phyloP scores from a whole-genome alignment of 2,329 filamentous ascomycete genomes.

The Clarireedia homoeocarpa region DNA sequence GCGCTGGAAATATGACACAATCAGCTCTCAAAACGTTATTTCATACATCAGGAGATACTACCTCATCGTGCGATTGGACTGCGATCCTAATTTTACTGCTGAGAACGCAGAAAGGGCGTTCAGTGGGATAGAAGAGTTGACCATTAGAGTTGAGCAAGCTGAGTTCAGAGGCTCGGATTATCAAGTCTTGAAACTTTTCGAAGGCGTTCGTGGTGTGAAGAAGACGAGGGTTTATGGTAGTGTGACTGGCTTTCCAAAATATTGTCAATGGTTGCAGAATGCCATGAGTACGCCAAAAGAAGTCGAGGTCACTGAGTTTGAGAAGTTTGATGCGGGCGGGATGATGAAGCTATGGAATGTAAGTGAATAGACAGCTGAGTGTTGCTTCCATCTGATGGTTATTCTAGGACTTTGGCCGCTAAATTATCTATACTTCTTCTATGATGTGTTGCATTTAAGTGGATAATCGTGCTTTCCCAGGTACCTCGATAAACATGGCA shows the following conservation, averaged over 20 bases:
- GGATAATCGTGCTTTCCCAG: no score
- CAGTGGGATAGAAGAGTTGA: constrained; percentile 37
- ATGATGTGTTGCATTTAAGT: no score
- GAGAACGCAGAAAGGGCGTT: constrained; percentile 36
- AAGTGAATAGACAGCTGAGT: not conserved
- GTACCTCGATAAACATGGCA: no score
- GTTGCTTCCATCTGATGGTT: not conserved
- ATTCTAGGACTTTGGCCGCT: not conserved
- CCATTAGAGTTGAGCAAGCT: constrained; percentile 42
- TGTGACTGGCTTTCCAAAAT: constrained; percentile 21
- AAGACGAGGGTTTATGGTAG: constrained; percentile 33
- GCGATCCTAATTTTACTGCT: constrained; percentile 37
- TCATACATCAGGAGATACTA: constrained; percentile 36
- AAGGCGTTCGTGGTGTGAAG: constrained; percentile 37
- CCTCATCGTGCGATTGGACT: constrained; percentile 40
- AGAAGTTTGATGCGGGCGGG: not conserved
- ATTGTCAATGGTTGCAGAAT: constrained; percentile 24
- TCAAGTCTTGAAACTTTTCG: constrained; percentile 36
- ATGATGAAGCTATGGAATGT: not conserved
- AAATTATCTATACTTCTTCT: not conserved
- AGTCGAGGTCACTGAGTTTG: not conserved
- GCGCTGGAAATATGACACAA: constrained; percentile 28
- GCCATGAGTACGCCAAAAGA: constrained; percentile 18
- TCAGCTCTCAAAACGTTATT: constrained; percentile 29
- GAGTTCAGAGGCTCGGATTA: constrained; percentile 37